These are phyloP conservation scores for Boletus pseudo-olivaceus DNA, from an alignment of 768 basidiomycete species.

Conservation along the genomic window DNA sequence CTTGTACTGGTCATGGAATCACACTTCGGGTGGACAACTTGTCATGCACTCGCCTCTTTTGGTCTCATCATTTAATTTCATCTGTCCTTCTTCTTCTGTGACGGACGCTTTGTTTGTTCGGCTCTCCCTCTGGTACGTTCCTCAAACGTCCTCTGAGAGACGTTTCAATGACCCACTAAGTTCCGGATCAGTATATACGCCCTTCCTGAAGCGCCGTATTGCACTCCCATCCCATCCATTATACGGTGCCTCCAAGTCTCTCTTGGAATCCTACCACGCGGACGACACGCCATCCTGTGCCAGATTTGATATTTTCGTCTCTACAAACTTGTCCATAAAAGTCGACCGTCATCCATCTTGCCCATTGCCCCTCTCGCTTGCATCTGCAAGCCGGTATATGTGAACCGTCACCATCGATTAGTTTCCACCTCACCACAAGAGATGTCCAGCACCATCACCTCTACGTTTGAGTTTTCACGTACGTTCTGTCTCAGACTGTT, in stretches of 20 bases:
- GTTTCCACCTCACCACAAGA: conserved; percentile 3
- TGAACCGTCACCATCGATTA: conserved; percentile 11
- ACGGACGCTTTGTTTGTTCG: conserved; percentile 26
- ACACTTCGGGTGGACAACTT: conserved; percentile 26
- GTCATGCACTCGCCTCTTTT: conserved; percentile 26
- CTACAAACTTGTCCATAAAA: conserved; percentile 21
- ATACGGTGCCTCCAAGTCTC: conserved; percentile 14
- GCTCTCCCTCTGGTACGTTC: conserved; percentile 24
- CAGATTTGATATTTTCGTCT: conserved; percentile 31
- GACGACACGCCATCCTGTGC: conserved; percentile 31
- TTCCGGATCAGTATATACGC: conserved; percentile 31
- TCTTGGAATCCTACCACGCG: conserved; percentile 25
- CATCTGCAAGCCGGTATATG: conserved; percentile 24
- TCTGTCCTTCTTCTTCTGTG: conserved; percentile 30
- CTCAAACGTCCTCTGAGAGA: conserved; percentile 23
- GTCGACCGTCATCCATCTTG: conserved; percentile 23
- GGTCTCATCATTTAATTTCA: conserved; percentile 31
- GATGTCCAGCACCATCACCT: conserved; percentile 18
- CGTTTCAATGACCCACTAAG: conserved; percentile 28
- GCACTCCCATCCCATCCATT: conserved; percentile 19
- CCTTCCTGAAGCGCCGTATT: conserved; percentile 11
- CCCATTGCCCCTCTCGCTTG: conserved; percentile 33
- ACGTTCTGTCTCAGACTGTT: neutral
- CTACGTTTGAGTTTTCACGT: conserved; percentile 27
- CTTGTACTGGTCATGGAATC: conserved; percentile 21